These are phyloP conservation scores for Cryphonectria parasitica DNA, from an alignment of 2,329 filamentous ascomycete species.

Conservation along the genomic window DNA sequence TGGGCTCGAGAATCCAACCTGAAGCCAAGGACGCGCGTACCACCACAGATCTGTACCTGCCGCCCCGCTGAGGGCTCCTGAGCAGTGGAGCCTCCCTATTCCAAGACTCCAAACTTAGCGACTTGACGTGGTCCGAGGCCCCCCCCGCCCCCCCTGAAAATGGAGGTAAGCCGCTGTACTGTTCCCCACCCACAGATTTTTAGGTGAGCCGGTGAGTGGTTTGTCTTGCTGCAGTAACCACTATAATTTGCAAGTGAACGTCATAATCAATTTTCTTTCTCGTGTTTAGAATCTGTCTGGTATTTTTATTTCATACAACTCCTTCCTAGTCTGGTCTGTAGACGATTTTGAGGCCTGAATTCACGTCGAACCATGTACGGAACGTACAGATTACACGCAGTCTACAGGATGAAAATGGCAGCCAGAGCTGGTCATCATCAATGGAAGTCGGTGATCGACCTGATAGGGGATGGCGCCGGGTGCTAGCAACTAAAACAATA, in stretches of 20 bases:
- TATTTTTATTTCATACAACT: neutral
- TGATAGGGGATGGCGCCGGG: slow-evolving; percentile 21
- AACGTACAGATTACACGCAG: neutral
- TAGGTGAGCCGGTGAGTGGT: neutral
- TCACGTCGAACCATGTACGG: neutral
- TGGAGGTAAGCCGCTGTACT: neutral
- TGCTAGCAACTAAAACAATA: neutral
- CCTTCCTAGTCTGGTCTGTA: neutral
- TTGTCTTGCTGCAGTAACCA: neutral
- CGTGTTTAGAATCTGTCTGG: neutral
- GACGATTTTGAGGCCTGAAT: neutral
- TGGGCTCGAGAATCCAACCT: neutral
- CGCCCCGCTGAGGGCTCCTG: neutral
- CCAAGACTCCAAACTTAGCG: neutral
- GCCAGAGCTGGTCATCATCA: neutral
- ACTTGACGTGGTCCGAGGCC: neutral
- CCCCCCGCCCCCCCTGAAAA: slow-evolving; percentile 7
- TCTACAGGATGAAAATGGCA: neutral
- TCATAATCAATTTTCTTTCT: neutral
- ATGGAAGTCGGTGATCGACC: slow-evolving; percentile 24
- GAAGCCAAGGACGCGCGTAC: slow-evolving; percentile 8
- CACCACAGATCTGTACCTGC: neutral
- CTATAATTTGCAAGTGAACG: neutral
- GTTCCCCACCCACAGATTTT: neutral
- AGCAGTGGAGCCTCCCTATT: slow-evolving; percentile 8